phyloP scores from a whole-genome alignment of 257 asterid genomes.

The Solanum tarapatanum region DNA sequence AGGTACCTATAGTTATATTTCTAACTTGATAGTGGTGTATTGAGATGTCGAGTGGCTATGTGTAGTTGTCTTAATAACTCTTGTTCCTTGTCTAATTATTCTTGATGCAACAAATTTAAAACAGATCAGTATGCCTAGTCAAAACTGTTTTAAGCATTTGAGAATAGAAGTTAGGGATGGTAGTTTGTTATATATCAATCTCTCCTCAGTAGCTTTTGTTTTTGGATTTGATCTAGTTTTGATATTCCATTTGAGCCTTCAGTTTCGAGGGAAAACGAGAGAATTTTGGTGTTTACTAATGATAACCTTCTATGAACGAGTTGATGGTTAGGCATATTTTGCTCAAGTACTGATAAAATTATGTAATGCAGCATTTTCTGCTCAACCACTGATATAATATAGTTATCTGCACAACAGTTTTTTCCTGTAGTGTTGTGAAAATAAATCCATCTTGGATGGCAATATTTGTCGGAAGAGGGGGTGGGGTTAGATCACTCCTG shows the following conservation, averaged over 20 bases:
- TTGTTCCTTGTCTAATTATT: not conserved
- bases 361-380: not conserved
- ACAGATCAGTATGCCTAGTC: not conserved
- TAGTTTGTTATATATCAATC: not conserved
- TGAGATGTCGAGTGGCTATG: not conserved
- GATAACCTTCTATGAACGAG: not conserved
- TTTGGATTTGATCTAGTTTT: conserved; percentile 1
- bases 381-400: not conserved
- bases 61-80: not conserved
- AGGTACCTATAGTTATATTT: not conserved
- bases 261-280: not conserved
- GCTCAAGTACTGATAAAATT: not conserved
- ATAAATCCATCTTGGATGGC: not conserved
- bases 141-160: not conserved
- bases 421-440: not conserved
- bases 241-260: not conserved
- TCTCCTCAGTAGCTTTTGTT: not conserved
- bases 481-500: not conserved
- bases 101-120: not conserved
- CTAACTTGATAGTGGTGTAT: not conserved
- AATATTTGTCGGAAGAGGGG: not conserved
- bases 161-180: not conserved
- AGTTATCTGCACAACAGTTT: not conserved
- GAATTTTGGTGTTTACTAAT: not conserved
- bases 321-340: not conserved